A percentile compares a stretch with the other conserved stretches of the same genome.
Evolutionary conservation across 2,329 filamentous ascomycete species (phyloP).

Genomic region (Diaporthe capsici): DNA sequence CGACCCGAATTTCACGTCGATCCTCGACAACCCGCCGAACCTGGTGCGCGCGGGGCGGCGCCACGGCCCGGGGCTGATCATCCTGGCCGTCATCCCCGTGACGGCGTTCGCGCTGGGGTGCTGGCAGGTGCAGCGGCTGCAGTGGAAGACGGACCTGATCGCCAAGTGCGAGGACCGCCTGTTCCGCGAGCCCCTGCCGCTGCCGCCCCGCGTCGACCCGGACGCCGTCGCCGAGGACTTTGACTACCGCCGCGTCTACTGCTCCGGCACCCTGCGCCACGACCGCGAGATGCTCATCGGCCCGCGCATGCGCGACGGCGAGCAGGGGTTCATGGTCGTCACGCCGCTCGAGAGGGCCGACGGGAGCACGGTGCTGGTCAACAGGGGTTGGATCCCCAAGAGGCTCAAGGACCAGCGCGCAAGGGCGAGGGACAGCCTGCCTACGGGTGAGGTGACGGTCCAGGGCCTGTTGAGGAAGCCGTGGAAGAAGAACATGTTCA

Average conservation of each 20-base stretch:
- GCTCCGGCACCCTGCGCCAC: conserved; percentile 82
- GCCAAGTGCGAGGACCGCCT: conserved; percentile 94
- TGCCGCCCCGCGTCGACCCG: conserved; percentile 87
- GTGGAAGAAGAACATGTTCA: conserved; percentile 99
- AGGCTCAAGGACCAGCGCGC: conserved; percentile 75
- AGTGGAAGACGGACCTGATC: conserved; percentile 94
- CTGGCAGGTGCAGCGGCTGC: conserved; percentile 94
- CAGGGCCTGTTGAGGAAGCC: conserved; percentile 90
- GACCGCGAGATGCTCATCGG: conserved; percentile 98
- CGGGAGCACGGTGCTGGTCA: conserved; percentile 82
- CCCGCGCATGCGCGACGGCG: conserved; percentile 88
- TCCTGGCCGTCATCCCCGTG: conserved; percentile 89
- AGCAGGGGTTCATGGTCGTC: conserved; percentile 91
- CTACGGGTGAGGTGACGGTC: conserved; percentile 79
- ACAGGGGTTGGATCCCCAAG: conserved; percentile 92
- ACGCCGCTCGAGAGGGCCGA: conserved; percentile 84
- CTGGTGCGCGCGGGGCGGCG: conserved; percentile 80
- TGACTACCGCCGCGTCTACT: conserved; percentile 88
- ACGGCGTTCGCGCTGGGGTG: conserved; percentile 92
- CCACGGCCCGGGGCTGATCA: conserved; percentile 85
- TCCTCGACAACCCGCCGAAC: conserved; percentile 87
- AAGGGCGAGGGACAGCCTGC: conserved; percentile 76
- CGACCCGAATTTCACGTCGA: conserved; percentile 84
- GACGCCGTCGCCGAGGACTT: conserved; percentile 85
- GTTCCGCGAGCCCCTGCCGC: conserved; percentile 84